These are phyloP conservation scores for Rhizoclosmatium globosum DNA, from an alignment of 192 early-diverging fungal genomes.

Conservation along the genomic window DNA sequence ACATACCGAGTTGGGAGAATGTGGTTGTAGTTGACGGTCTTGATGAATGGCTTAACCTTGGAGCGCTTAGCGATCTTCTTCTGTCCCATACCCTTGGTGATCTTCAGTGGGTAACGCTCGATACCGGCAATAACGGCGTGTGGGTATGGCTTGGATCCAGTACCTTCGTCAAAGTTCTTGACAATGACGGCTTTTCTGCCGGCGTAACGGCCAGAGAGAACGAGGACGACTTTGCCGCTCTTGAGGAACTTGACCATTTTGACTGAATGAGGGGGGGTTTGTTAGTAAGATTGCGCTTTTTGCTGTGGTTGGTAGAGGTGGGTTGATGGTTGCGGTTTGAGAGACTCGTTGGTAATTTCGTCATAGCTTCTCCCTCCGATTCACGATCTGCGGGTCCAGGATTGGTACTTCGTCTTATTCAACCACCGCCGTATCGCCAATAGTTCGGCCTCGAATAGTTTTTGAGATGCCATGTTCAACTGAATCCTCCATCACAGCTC, in stretches of 20 bases:
- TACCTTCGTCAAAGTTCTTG: constrained; percentile 97
- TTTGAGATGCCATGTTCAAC: too few species aligned
- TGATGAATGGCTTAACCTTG: constrained; percentile 99
- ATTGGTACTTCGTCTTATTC: neutral
- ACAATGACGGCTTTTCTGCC: constrained; percentile 99
- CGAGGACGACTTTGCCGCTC: constrained; percentile 79
- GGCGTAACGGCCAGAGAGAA: constrained; percentile 98
- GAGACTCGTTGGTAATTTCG: neutral
- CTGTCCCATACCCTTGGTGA: constrained; percentile 94
- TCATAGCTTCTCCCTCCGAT: neutral
- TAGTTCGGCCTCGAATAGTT: neutral
- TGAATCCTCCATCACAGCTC: too few species aligned
- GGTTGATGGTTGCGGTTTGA: neutral
- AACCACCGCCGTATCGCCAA: neutral
- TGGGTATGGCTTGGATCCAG: constrained; percentile 94
- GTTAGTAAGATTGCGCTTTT: neutral
- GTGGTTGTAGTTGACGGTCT: constrained; percentile 99
- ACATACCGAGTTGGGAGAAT: constrained; percentile 97
- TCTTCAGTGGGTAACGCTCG: constrained; percentile 96
- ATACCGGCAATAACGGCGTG: constrained; percentile 99
- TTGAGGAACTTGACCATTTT: constrained; percentile 56
- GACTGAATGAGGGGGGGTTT: neutral
- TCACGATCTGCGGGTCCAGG: neutral
- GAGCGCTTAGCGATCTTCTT: constrained; percentile 97
- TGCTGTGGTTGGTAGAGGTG: neutral